These are phyloP conservation scores for Eucalyptus cloeziana DNA, from an alignment of 345 rosid genomes.

Conservation along the genomic window DNA sequence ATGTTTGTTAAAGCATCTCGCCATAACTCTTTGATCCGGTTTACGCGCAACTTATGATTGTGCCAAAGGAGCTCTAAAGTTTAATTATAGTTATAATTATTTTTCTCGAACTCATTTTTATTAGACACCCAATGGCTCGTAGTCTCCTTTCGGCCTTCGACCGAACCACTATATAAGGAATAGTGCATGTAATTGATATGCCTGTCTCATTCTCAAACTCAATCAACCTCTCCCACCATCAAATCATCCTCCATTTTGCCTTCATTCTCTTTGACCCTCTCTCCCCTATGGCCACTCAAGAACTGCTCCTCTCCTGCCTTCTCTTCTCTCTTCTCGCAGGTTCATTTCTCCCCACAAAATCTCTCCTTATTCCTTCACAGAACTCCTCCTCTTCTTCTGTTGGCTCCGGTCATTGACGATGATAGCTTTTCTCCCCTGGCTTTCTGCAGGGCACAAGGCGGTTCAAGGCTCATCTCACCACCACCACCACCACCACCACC, in stretches of 20 bases:
- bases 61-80: background rate
- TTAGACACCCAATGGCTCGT: background rate
- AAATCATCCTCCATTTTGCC: background rate
- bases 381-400: background rate
- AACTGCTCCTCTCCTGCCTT: background rate
- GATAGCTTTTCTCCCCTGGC: background rate
- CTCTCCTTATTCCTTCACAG: background rate
- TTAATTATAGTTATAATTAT: background rate
- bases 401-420: background rate
- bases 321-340: background rate
- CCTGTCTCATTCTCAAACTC: background rate
- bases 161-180: background rate
- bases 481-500: background rate
- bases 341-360: background rate
- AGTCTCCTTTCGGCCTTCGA: background rate
- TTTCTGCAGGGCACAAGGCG: background rate
- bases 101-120: background rate
- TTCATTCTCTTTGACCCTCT: background rate
- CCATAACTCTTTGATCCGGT: background rate
- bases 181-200: background rate
- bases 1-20: background rate
- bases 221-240: background rate
- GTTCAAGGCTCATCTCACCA: background rate
- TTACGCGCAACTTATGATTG: background rate
- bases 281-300: background rate